These are phyloP conservation scores for Suhomyces pyralidae DNA, from an alignment of 805 yeast genomes.

Conservation along the genomic window DNA sequence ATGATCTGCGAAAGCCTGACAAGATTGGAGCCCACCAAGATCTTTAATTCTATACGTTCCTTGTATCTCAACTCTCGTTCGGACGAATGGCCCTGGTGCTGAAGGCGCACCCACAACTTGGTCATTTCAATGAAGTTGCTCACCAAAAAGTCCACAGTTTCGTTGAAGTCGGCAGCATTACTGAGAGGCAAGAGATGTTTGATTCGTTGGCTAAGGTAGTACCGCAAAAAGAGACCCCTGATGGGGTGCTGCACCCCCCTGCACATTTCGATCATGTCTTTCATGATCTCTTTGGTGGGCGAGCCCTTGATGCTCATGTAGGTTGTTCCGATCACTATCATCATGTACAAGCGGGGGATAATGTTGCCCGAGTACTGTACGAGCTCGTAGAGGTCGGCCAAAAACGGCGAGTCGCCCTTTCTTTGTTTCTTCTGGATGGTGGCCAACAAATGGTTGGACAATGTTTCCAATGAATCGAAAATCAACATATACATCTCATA, in stretches of 20 bases:
- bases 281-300: constrained; percentile 81
- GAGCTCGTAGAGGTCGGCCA: constrained; percentile 88
- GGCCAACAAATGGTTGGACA: constrained; percentile 63
- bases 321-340: constrained; percentile 93
- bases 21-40: constrained; percentile 87
- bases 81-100: constrained; percentile 89
- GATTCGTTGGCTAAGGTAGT: constrained; percentile 82
- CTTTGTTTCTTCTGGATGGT: constrained; percentile 39
- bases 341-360: constrained; percentile 84
- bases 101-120: constrained; percentile 94
- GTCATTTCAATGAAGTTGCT: constrained; percentile 96
- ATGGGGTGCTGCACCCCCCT: constrained; percentile 95
- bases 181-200: constrained; percentile 57
- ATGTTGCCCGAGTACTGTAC: constrained; percentile 95
- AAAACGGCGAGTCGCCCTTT: constrained; percentile 25
- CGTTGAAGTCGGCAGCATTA: constrained; percentile 45
- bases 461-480: constrained; percentile 73
- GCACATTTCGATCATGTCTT: constrained; percentile 97
- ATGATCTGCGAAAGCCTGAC: constrained; percentile 86
- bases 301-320: constrained; percentile 76
- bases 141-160: constrained; percentile 73
- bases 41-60: constrained; percentile 86
- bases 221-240: constrained; percentile 84
- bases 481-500: constrained; percentile 85
- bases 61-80: constrained; percentile 70